Conservation (phyloP, 140 eudicot species). For the Oenanthe javanica region DNA sequence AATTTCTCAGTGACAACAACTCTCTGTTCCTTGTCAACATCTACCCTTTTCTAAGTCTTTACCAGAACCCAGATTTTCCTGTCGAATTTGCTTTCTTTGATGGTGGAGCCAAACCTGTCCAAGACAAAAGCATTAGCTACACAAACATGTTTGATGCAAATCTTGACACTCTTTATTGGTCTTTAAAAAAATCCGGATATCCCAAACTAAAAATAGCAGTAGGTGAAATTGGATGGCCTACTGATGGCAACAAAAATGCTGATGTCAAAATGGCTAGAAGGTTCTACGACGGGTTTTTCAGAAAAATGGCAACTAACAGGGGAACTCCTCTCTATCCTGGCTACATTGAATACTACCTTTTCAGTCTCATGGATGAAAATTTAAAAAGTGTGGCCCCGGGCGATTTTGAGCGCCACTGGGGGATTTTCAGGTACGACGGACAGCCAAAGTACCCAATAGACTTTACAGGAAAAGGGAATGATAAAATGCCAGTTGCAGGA, state of each 20-base stretch:
- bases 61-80: slow-evolving; percentile 39
- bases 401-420: slow-evolving; percentile 63
- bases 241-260: slow-evolving; percentile 49
- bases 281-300: slow-evolving; percentile 46
- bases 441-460: slow-evolving; percentile 54
- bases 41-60: slow-evolving; percentile 56
- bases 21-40: slow-evolving; percentile 55
- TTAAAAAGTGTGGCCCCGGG: slow-evolving; percentile 44
- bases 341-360: slow-evolving; percentile 44
- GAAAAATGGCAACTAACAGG: slow-evolving; percentile 28
- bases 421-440: slow-evolving; percentile 56
- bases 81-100: slow-evolving; percentile 60
- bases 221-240: slow-evolving; percentile 85
- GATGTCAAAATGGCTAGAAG: slow-evolving; percentile 31
- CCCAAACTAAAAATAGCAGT: slow-evolving; percentile 31
- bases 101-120: slow-evolving; percentile 34
- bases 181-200: slow-evolving; percentile 37
- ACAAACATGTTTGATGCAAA: slow-evolving; percentile 61
- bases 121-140: slow-evolving; percentile 37
- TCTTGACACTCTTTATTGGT: slow-evolving; percentile 44
- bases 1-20: slow-evolving; percentile 23
- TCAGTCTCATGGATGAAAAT: slow-evolving; percentile 58
- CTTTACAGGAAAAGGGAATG: slow-evolving; percentile 41
- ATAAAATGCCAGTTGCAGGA: slow-evolving; percentile 39
- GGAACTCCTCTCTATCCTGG: slow-evolving; percentile 71